Conservation (phyloP, 306 rosid genomes). For the Casuarina equisetifolia region DNA sequence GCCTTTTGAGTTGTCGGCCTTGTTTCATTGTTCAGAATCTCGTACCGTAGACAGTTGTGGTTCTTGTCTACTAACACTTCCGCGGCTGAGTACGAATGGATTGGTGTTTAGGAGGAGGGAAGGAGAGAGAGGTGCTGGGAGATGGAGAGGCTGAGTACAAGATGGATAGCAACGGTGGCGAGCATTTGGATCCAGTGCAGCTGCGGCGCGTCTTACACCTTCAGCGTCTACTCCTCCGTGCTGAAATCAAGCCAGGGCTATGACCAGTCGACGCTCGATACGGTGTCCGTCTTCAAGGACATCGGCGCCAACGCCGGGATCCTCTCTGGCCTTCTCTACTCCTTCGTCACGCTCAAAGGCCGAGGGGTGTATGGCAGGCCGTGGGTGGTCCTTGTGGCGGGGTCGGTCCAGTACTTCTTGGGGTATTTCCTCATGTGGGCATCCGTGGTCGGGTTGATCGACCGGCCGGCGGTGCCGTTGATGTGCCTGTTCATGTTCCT, state of each 20-base stretch:
- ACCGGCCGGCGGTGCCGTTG: slow-evolving; percentile 59
- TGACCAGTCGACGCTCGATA: slow-evolving; percentile 84
- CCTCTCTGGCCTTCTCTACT: slow-evolving; percentile 75
- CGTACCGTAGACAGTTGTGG: too few species aligned
- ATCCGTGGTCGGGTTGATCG: slow-evolving; percentile 55
- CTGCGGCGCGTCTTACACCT: slow-evolving; percentile 74
- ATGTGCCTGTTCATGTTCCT: slow-evolving; percentile 70
- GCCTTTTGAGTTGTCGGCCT: too few species aligned
- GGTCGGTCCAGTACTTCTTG: slow-evolving; percentile 57
- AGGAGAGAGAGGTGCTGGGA: too few species aligned
- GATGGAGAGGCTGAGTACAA: slow-evolving; percentile 38
- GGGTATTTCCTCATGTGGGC: slow-evolving; percentile 81
- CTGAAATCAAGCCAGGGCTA: slow-evolving; percentile 74
- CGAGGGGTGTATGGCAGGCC: slow-evolving; percentile 43
- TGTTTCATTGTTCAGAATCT: too few species aligned
- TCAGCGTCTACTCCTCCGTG: slow-evolving; percentile 68
- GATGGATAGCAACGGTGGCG: slow-evolving; percentile 64
- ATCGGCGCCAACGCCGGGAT: slow-evolving; percentile 82
- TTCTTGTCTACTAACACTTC: too few species aligned
- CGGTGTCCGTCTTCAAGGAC: slow-evolving; percentile 91
- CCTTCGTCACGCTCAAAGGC: slow-evolving; percentile 46
- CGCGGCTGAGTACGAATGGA: too few species aligned
- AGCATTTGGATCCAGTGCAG: slow-evolving; percentile 80
- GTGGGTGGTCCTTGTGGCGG: slow-evolving; percentile 62
- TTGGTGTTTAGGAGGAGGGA: too few species aligned